Evolutionary conservation across 1,284 basidiomycete genomes (phyloP).

Genomic region (Sanghuangporus sanghuang): DNA sequence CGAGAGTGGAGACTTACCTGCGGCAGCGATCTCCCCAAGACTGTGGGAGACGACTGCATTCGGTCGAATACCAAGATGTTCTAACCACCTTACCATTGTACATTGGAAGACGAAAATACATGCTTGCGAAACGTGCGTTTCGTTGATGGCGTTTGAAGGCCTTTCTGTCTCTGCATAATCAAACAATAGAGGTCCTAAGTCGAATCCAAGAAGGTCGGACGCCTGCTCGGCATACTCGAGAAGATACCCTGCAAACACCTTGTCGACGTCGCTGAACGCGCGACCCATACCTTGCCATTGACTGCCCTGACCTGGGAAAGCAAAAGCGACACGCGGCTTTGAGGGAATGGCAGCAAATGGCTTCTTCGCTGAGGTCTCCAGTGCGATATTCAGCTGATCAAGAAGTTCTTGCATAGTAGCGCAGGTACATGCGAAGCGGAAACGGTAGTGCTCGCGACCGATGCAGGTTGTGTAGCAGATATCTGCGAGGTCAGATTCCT

Average conservation of each 20-base stretch:
- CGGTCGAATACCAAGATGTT: slow-evolving; percentile 26
- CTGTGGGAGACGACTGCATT: slow-evolving; percentile 32
- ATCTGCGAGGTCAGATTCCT: slow-evolving; percentile 25
- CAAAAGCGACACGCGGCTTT: slow-evolving; percentile 25
- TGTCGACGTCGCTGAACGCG: slow-evolving; percentile 27
- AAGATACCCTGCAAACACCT: slow-evolving; percentile 27
- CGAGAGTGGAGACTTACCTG: slow-evolving; percentile 24
- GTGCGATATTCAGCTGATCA: slow-evolving; percentile 25
- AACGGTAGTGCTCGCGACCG: slow-evolving; percentile 32
- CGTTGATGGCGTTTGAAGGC: slow-evolving; percentile 23
- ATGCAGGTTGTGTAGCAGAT: slow-evolving; percentile 33
- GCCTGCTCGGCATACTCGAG: slow-evolving; percentile 26
- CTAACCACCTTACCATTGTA: slow-evolving; percentile 29
- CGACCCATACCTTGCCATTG: slow-evolving; percentile 34
- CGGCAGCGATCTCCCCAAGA: slow-evolving; percentile 34
- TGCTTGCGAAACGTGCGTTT: slow-evolving; percentile 30
- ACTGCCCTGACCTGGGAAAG: slow-evolving; percentile 33
- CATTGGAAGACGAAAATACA: slow-evolving; percentile 34
- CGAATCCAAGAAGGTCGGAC: neutral
- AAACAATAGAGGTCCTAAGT: slow-evolving; percentile 13
- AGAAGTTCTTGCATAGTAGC: slow-evolving; percentile 29
- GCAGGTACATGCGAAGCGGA: slow-evolving; percentile 30
- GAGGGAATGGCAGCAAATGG: slow-evolving; percentile 12
- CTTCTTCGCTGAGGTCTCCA: neutral
- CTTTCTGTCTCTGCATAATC: slow-evolving; percentile 21